Evolutionary conservation across 2,329 filamentous ascomycete genomes (phyloP), one percentile per base, ranked within the genome.

Genomic region (Onygenales sp.): DNA sequence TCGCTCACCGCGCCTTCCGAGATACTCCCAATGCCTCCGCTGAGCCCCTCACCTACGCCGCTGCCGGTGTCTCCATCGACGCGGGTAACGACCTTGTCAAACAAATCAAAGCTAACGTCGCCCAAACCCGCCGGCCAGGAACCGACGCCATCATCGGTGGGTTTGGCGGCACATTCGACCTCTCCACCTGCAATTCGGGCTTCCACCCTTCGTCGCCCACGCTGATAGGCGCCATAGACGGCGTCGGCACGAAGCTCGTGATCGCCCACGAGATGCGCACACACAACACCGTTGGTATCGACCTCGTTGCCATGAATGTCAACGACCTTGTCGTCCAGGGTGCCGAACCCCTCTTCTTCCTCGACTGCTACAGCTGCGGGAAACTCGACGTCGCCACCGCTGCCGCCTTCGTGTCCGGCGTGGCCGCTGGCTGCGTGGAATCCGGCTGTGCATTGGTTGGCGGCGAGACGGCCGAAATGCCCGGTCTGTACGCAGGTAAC

Each of bases 261-360:
- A 88, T 98, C 64, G 93, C 93, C 0, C 92, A 96, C 67, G 82
- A 84, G 10, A 87, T 94, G 75, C 80, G 84, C 62, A 89, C 94
- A 73, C 93, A 96, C 72, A 85, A 92, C 70, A 95, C 91, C 2
- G 92, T 98, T 9, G 93, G 93, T 56, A 90, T 98, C 62, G 93
- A 98, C 67, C 81, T 98, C 37, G 93, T 98, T 3, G 93, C 93
- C 60, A 97, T 97, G 92, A 97, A 96, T 70, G 93, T 97, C 67
- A 98, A 98, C 70, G 93, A 98, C 65, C 79, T 98, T 0, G 85
- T 98, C 50, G 93, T 97, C 7, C 91, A 97, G 74, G 93, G 93
- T 52, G 93, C 93, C 10, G 88, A 93, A 61, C 91, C 93, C 2
- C 79, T 97, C 59, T 93, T 93, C 78, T 97, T 98, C 80, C 84